phyloP scores from a whole-genome alignment of 495 filamentous ascomycete genomes.

The Apiosordaria backusii region DNA sequence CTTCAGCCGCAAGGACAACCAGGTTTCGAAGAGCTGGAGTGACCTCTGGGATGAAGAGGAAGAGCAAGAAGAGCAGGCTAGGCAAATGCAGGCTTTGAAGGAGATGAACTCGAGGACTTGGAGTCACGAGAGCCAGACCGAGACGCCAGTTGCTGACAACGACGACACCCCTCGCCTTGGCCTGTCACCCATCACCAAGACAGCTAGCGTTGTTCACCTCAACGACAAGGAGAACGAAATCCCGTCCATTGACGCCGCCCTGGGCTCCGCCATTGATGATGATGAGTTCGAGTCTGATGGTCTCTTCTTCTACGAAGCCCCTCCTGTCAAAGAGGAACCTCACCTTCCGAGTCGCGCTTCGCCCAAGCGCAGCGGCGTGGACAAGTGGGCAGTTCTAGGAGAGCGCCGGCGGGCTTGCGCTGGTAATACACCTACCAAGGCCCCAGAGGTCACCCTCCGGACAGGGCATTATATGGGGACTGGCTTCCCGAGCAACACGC shows the following conservation, averaged over 20 bases:
- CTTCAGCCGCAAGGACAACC: slow-evolving; percentile 66
- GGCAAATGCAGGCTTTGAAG: slow-evolving; percentile 58
- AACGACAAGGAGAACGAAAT: slow-evolving; percentile 39
- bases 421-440: slow-evolving; percentile 41
- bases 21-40: slow-evolving; percentile 93
- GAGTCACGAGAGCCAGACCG: slow-evolving; percentile 68
- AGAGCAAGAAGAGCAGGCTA: slow-evolving; percentile 55
- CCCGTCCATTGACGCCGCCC: slow-evolving; percentile 38
- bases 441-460: slow-evolving; percentile 42
- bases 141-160: slow-evolving; percentile 35
- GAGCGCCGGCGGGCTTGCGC: slow-evolving; percentile 70
- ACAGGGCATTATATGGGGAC: slow-evolving; percentile 24
- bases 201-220: slow-evolving; percentile 25
- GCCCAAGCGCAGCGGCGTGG: slow-evolving; percentile 53
- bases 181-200: slow-evolving; percentile 51
- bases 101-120: slow-evolving; percentile 76
- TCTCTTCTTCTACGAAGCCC: slow-evolving; percentile 64
- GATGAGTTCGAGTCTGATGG: slow-evolving; percentile 59
- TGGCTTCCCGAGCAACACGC: slow-evolving; percentile 31
- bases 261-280: slow-evolving; percentile 51
- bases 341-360: slow-evolving; percentile 38
- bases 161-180: slow-evolving; percentile 49
- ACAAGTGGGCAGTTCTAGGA: slow-evolving; percentile 86
- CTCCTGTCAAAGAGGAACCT: slow-evolving; percentile 38
- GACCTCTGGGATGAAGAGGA: slow-evolving; percentile 85